These are phyloP conservation scores for Lagenaria siceraria DNA, from an alignment of 306 rosid species.

Conservation along the genomic window DNA sequence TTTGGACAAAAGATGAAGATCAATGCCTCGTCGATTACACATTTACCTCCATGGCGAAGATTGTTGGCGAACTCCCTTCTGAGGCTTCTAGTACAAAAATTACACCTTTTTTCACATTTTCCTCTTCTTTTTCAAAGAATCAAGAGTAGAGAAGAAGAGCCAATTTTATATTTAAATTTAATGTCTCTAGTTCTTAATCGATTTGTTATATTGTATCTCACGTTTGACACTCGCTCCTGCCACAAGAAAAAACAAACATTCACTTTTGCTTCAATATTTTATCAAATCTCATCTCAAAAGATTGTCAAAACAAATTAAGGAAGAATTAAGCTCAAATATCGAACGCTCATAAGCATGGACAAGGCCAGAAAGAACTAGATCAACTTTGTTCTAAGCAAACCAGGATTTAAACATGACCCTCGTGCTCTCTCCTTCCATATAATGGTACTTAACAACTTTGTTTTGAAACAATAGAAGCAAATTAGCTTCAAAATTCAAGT, in stretches of 20 bases:
- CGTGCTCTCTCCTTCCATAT: conserved; percentile 32
- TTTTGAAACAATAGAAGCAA: background rate
- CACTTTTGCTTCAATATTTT: background rate
- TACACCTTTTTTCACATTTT: too few species aligned
- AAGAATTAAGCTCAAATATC: background rate
- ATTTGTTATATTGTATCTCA: conserved; percentile 12
- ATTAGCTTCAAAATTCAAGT: background rate
- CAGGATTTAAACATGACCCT: conserved; percentile 19
- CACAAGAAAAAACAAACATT: background rate
- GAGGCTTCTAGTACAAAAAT: too few species aligned
- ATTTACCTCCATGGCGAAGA: too few species aligned
- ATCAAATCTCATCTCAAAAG: background rate
- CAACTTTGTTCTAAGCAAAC: conserved; percentile 18
- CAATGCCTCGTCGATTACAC: too few species aligned
- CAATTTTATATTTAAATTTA: too few species aligned
- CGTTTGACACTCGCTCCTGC: conserved; percentile 7
- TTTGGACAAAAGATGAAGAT: too few species aligned
- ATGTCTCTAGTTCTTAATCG: conserved; percentile 6
- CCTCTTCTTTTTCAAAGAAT: too few species aligned
- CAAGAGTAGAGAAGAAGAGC: too few species aligned
- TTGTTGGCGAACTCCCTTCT: too few species aligned
- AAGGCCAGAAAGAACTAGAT: conserved; percentile 18
- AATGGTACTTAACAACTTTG: conserved; percentile 12
- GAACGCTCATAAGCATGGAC: conserved; percentile 21
- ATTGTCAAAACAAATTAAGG: background rate